Base-by-base conservation (phyloP, 768 basidiomycete species). In the Strobilomyces confusus region DNA sequence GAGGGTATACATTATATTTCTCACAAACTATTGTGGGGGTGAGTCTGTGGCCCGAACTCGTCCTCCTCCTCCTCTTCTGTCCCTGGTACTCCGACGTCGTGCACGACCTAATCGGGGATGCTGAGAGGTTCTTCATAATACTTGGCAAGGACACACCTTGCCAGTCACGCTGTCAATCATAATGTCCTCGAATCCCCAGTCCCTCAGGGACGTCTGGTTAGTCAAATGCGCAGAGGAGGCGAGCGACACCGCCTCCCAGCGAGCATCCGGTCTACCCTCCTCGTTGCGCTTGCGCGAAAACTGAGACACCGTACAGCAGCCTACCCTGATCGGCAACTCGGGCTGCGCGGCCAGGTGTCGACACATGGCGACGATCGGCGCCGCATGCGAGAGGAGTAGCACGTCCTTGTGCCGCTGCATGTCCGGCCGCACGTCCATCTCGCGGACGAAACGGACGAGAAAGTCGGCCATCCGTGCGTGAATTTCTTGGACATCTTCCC, bases 111-210 rank as follows among this genome's bases (percentile, higher is more conserved):
- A 43, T 13, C 44, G 2, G 9, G 46, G 44, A 40, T 13, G 37
- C 51, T 42, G 55, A 55, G 26, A 5, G 17, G 40, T 43, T 32
- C 25, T 36, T 17, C 45, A 14, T 41, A 4, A n/a, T 40, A n/a
- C 30, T 15, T 5, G 30, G 44, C 19, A 34, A 19, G 20, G 29
- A 66, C 76, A 30, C 40, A 86, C 88, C 75, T 83, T 74, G 41
- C 87, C 87, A 54, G 80, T 70, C 6, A 75, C 73, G 0, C 30
- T 50, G 23, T 65, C 58, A 23, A 84, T 76, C 61, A 77, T 69
- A 9, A 88, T 77, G 65, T 92, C 83, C 59, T 89, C 85, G 56
- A 92, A 83, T 14, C 91, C 91, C 91, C 91, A 92, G 44, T 87
- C 86, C 57, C 88, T 75, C 48, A 78, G 72, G 2, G 78, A 59